Base-by-base conservation (phyloP, 768 basidiomycete species). In the Mycena crocata region DNA sequence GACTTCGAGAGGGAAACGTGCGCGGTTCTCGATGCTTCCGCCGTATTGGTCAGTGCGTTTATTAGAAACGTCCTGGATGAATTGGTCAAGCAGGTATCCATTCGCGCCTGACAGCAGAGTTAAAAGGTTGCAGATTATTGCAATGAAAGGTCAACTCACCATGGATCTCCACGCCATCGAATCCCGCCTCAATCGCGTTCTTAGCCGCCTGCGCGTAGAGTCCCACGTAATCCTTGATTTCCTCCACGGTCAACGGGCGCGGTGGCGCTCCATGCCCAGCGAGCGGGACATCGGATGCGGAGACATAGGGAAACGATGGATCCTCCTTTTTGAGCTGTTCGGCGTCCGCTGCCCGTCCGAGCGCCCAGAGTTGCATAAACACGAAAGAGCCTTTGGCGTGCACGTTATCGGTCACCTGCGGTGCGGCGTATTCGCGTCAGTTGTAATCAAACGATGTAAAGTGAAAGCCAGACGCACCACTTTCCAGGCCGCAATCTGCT, bases 361-460 rank as follows among this genome's bases (percentile, higher is more conserved):
- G 44, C 1, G 62, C 86, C 76, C 86, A 84, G 1, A 84, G 72
- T 65, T 87, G 86, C 17, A 78, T 44, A 67, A 76, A 82, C 57
- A 85, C 80, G 69, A 79, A 82, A 0, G 82, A 85, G 4, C 83
- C 83, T 40, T 84, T 80, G 2, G 79, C 80, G 70, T 88, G 87
- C 0, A 87, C 85, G 0, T 79, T 79, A 7, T 83, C 80, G 24
- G 82, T 83, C 21, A 89, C 74, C 81, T 81, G 30, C 12, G 2
- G n/a, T 17, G 40, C 17, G 40, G 15, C 30, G 9, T n/a, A 46
- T 8, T 45, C 28, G 39, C 17, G n/a, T 14, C 26, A 24, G 21
- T 2, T 4, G 6, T 26, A 21, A 17, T 13, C 8, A 15, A 31
- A 28, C 39, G 15, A 14, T 30, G 4, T 26, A 50, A 21, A 39